Conservation (phyloP, 1,284 basidiomycete genomes). For the Ceratobasidium sp. region DNA sequence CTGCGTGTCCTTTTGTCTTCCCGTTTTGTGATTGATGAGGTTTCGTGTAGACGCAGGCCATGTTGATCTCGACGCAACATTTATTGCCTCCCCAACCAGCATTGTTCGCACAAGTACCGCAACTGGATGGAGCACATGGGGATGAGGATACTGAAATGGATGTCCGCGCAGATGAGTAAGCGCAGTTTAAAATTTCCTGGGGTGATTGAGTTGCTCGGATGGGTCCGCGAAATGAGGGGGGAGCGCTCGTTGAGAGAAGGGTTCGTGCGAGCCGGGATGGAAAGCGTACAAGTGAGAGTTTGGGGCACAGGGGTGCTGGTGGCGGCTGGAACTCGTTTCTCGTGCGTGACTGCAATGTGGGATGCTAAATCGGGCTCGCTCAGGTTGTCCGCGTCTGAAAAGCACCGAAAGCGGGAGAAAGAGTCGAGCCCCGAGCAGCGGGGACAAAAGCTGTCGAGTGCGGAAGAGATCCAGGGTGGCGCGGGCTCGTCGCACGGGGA, state of each 20-base stretch:
- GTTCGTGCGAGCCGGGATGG: constrained; percentile 5
- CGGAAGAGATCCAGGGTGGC: background rate
- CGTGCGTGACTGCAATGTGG: constrained; percentile 27
- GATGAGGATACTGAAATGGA: constrained; percentile 40
- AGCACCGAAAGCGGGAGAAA: constrained; percentile 9
- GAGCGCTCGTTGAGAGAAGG: constrained; percentile 3
- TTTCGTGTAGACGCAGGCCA: constrained; percentile 70
- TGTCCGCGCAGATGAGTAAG: constrained; percentile 31
- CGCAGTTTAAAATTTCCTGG: constrained; percentile 16
- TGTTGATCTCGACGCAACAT: constrained; percentile 86
- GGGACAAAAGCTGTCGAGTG: background rate
- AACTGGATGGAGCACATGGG: constrained; percentile 37
- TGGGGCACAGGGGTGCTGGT: constrained; percentile 11
- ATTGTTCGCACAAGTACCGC: constrained; percentile 27
- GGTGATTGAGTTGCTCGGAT: constrained; percentile 3
- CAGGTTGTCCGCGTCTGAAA: constrained; percentile 29
- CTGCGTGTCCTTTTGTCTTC: background rate
- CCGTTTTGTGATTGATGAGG: constrained; percentile 2
- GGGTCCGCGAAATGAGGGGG: too few relatives aligned
- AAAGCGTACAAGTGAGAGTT: background rate
- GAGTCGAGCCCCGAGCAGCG: constrained; percentile 8
- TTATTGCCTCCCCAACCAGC: constrained; percentile 57
- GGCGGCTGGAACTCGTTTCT: constrained; percentile 24
- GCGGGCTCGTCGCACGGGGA: background rate
- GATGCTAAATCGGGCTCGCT: constrained; percentile 32